Evolutionary conservation across 1,284 basidiomycete genomes (phyloP).

Genomic region (Apiotrichum sp.): DNA sequence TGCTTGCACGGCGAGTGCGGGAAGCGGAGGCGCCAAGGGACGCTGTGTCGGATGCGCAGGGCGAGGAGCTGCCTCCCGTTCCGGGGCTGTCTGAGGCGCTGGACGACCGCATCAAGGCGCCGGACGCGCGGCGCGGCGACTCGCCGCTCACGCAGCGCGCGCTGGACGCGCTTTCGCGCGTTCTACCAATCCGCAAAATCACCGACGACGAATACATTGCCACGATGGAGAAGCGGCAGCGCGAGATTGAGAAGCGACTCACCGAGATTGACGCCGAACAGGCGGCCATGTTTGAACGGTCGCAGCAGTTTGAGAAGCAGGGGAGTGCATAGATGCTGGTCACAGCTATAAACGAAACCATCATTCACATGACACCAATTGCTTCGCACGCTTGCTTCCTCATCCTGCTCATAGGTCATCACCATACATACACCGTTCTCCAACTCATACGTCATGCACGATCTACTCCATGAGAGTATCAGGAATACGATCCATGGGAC

Average conservation of each 20-base stretch:
- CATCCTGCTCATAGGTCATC: no score
- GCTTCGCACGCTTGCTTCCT: no score
- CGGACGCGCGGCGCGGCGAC: conserved; percentile 7
- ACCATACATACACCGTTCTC: no score
- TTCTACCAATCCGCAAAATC: conserved; percentile 38
- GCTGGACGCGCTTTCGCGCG: conserved; percentile 22
- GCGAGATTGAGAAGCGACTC: conserved; percentile 29
- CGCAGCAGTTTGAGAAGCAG: background rate
- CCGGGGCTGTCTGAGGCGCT: background rate
- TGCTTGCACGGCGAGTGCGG: conserved; percentile 18
- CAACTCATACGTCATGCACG: no score
- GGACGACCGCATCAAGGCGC: background rate
- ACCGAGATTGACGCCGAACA: conserved; percentile 37
- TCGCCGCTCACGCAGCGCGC: conserved; percentile 28
- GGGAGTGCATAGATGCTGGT: no score
- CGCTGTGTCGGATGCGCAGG: no score
- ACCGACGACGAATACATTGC: conserved; percentile 38
- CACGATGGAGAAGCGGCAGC: conserved; percentile 28
- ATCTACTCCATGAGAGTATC: background rate
- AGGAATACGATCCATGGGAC: conserved; percentile 15
- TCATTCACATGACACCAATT: no score
- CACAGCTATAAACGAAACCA: no score
- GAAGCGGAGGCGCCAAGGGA: background rate
- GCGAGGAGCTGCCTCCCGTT: no score
- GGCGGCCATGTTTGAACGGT: conserved; percentile 25